Evolutionary conservation across 1,284 basidiomycete species (phyloP).

Genomic region (Waitea zeae): DNA sequence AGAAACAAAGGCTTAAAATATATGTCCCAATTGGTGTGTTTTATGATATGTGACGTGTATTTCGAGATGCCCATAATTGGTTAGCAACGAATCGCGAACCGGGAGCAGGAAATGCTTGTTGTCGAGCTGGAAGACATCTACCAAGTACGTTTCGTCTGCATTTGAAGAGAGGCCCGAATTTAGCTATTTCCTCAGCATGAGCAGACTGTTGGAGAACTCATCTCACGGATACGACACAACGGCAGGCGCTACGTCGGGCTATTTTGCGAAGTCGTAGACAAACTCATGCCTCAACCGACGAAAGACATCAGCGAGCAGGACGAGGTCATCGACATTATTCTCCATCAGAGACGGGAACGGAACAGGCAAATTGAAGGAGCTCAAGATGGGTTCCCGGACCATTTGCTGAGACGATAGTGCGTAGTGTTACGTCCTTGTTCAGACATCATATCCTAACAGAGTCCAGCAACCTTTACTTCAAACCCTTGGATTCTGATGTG

Average conservation of each 20-base stretch:
- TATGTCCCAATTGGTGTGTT: slow-evolving; percentile 70
- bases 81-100: slow-evolving; percentile 85
- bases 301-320: slow-evolving; percentile 79
- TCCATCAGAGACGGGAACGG: slow-evolving; percentile 81
- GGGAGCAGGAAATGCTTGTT: slow-evolving; percentile 73
- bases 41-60: slow-evolving; percentile 9
- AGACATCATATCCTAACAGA: slow-evolving; percentile 9
- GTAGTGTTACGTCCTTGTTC: slow-evolving; percentile 16
- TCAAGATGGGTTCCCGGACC: slow-evolving; percentile 71
- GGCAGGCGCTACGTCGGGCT: slow-evolving; percentile 82
- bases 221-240: slow-evolving; percentile 66
- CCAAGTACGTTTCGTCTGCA: slow-evolving; percentile 14
- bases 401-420: slow-evolving; percentile 88
- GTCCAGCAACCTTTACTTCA: slow-evolving; percentile 82
- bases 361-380: slow-evolving; percentile 62
- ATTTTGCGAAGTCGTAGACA: slow-evolving; percentile 86
- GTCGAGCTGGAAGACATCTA: slow-evolving; percentile 73
- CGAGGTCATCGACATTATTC: slow-evolving; percentile 88
- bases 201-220: slow-evolving; percentile 47
- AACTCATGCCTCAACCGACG: slow-evolving; percentile 71
- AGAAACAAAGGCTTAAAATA: slow-evolving; percentile 55
- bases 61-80: slow-evolving; percentile 11
- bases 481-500: slow-evolving; percentile 56
- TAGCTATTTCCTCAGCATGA: slow-evolving; percentile 30
- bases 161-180: slow-evolving; percentile 1